Conservation (phyloP, 2,329 filamentous ascomycete genomes). For the Dichotomopilus funicola region DNA sequence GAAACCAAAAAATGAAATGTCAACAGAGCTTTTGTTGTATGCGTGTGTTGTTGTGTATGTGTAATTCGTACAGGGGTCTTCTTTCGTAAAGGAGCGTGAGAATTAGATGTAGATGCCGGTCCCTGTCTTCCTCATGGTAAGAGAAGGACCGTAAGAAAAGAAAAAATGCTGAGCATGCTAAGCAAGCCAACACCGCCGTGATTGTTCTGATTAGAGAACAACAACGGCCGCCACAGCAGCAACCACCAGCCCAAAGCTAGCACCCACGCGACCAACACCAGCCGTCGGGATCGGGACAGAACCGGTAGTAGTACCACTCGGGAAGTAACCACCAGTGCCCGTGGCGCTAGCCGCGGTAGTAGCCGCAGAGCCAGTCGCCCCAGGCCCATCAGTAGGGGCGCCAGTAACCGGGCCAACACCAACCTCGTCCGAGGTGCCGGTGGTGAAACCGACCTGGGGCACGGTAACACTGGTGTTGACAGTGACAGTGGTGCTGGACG, state of each 20-base stretch:
- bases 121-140: too few relatives aligned
- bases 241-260: slow-evolving; percentile 38
- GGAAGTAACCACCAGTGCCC: slow-evolving; percentile 28
- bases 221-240: slow-evolving; percentile 42
- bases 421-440: slow-evolving; percentile 31
- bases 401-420: slow-evolving; percentile 37
- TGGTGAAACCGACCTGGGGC: slow-evolving; percentile 47
- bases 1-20: not conserved
- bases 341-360: slow-evolving; percentile 24
- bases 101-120: slow-evolving; percentile 34
- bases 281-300: slow-evolving; percentile 31
- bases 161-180: too few relatives aligned
- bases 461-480: slow-evolving; percentile 45
- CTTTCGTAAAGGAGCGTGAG: slow-evolving; percentile 54
- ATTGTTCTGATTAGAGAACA: slow-evolving; percentile 37
- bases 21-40: not conserved
- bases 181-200: not conserved
- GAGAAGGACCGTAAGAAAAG: too few relatives aligned
- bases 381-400: slow-evolving; percentile 22
- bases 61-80: too few relatives aligned
- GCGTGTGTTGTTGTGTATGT: not conserved
- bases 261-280: slow-evolving; percentile 31
- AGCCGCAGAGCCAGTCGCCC: not conserved
- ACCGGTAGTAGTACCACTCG: slow-evolving; percentile 30
- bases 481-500: slow-evolving; percentile 43